A percentile compares a stretch with the other conserved stretches of the same genome.
These are phyloP conservation scores for Fraxinus floribunda DNA, from an alignment of 305 asterid genomes.

Conservation along the genomic window DNA sequence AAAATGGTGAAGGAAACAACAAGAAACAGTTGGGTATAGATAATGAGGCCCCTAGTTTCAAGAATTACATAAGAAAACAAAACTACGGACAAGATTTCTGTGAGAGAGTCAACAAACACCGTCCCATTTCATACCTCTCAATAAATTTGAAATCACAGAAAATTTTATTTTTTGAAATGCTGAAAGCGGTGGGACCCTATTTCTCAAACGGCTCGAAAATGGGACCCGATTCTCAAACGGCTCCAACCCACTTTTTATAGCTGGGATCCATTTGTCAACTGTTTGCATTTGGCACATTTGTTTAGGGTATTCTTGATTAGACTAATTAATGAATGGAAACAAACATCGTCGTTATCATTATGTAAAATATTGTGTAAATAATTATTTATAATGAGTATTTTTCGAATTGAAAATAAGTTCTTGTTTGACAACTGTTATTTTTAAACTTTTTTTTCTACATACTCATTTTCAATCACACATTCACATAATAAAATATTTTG, in stretches of 20 bases:
- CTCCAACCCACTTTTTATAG: slow-evolving; percentile 20
- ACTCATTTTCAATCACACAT: no score
- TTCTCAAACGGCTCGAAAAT: slow-evolving; percentile 61
- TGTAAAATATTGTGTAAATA: no score
- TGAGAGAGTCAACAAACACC: slow-evolving; percentile 34
- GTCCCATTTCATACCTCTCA: slow-evolving; percentile 53
- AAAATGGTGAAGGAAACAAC: slow-evolving; percentile 23
- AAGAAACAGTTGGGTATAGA: slow-evolving; percentile 39
- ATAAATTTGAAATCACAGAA: slow-evolving; percentile 61
- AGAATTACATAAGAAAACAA: slow-evolving; percentile 39
- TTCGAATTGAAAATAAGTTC: no score
- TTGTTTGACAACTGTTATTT: no score
- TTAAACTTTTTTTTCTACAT: no score
- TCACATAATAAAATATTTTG: no score
- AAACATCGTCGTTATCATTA: no score
- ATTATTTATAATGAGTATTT: no score
- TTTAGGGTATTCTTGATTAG: background rate
- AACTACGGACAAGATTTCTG: slow-evolving; percentile 25
- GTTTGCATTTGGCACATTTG: background rate
- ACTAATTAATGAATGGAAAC: background rate
- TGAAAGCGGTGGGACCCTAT: slow-evolving; percentile 37
- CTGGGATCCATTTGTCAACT: background rate
- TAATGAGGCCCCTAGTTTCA: slow-evolving; percentile 53
- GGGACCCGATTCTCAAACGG: slow-evolving; percentile 4
- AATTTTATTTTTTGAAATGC: slow-evolving; percentile 38